Conservation (phyloP, 108 stramenopile genomes). For the Ochromonas danica region DNA sequence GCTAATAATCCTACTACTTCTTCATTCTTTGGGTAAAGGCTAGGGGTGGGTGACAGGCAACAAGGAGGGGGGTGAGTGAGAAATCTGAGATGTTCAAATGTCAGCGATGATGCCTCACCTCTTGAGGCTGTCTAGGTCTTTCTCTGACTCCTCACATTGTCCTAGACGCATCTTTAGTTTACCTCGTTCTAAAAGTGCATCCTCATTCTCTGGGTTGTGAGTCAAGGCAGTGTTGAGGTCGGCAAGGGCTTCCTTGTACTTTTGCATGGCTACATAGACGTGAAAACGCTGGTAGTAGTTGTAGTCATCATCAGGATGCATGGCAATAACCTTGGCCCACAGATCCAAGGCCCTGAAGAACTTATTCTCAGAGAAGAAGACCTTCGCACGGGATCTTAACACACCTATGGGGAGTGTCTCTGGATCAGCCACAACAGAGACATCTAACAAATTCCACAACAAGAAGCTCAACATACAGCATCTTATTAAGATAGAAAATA, state of each 20-base stretch:
- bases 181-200: conserved; percentile 67
- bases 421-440: too few species aligned
- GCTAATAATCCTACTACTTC: too few species aligned
- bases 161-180: conserved; percentile 69
- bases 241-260: conserved; percentile 50
- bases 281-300: conserved; percentile 84
- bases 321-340: conserved; percentile 66
- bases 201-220: conserved; percentile 48
- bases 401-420: too few species aligned
- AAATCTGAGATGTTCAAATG: neutral
- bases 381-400: too few species aligned
- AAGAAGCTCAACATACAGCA: too few species aligned
- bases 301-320: conserved; percentile 78
- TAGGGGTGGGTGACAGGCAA: neutral
- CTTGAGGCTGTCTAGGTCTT: conserved; percentile 38
- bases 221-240: conserved; percentile 65
- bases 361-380: too few species aligned
- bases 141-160: conserved; percentile 65
- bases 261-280: conserved; percentile 69
- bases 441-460: too few species aligned
- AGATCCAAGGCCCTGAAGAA: too few species aligned
- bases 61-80: neutral
- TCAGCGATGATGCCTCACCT: neutral
- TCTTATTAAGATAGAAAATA: too few species aligned
- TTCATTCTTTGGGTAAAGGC: too few species aligned